These are phyloP conservation scores for Russula lepida DNA, from an alignment of 768 basidiomycete genomes.

Conservation along the genomic window DNA sequence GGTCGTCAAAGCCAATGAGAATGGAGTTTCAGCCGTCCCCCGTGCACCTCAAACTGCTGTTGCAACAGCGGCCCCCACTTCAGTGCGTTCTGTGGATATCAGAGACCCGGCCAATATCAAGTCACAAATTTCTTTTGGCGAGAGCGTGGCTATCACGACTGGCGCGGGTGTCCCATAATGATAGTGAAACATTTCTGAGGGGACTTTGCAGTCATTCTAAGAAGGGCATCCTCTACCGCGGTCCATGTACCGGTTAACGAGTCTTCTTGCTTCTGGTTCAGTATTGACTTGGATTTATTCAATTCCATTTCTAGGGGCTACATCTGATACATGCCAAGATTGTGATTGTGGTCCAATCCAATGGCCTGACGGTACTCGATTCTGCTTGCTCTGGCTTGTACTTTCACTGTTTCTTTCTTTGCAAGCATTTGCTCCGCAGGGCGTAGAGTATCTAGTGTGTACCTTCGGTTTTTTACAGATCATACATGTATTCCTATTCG, in stretches of 20 bases:
- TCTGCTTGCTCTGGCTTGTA: constrained; percentile 16
- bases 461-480: constrained; percentile 16
- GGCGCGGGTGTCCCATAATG: constrained; percentile 30
- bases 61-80: constrained; percentile 25
- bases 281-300: constrained; percentile 22
- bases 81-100: constrained; percentile 30
- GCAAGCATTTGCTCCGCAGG: constrained; percentile 15
- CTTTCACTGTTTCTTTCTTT: constrained; percentile 9
- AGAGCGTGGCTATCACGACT: constrained; percentile 49
- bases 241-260: constrained; percentile 11
- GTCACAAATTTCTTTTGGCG: constrained; percentile 50
- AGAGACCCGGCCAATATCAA: constrained; percentile 45
- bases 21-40: constrained; percentile 13
- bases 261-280: constrained; percentile 17
- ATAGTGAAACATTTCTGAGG: constrained; percentile 21
- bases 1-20: constrained; percentile 10
- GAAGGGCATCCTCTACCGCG: constrained; percentile 5
- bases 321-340: constrained; percentile 19
- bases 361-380: constrained; percentile 13
- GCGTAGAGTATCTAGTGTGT: constrained; percentile 18
- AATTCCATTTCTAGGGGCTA: constrained; percentile 20
- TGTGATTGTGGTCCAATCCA: constrained; percentile 18
- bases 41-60: constrained; percentile 33
- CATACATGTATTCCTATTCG: constrained; percentile 22
- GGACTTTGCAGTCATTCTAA: neutral